Conservation (phyloP, 805 yeast species). For the Sungouiozyma intestinalis region DNA sequence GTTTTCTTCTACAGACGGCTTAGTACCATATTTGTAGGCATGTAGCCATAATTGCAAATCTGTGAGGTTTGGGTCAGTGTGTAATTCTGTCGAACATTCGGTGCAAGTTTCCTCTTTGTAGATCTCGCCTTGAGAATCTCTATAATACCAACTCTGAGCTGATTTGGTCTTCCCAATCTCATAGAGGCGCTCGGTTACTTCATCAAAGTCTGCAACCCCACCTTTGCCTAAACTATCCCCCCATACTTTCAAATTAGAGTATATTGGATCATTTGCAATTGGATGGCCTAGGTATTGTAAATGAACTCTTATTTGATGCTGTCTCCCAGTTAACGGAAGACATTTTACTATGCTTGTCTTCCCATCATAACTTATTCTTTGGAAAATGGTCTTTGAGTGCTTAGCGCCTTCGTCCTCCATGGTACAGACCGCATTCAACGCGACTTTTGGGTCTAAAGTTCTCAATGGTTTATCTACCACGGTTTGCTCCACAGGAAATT, state of each 20-base stretch:
- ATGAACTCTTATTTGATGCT: conserved; percentile 93
- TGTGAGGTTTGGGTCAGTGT: conserved; percentile 79
- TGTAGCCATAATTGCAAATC: conserved; percentile 86
- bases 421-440: conserved; percentile 44
- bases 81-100: conserved; percentile 57
- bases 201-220: conserved; percentile 40
- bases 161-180: conserved; percentile 58
- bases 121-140: conserved; percentile 52
- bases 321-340: conserved; percentile 81
- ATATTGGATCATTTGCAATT: conserved; percentile 85
- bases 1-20: conserved; percentile 32
- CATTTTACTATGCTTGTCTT: conserved; percentile 59
- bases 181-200: conserved; percentile 41
- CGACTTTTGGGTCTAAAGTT: conserved; percentile 65
- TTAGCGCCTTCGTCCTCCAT: conserved; percentile 32
- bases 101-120: conserved; percentile 49
- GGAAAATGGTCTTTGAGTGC: conserved; percentile 66
- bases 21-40: conserved; percentile 52
- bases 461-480: conserved; percentile 55
- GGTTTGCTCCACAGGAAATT: conserved; percentile 54
- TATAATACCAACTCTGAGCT: conserved; percentile 62
- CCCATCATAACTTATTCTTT: conserved; percentile 55
- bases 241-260: conserved; percentile 75
- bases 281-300: conserved; percentile 79
- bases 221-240: conserved; percentile 60